Conservation (phyloP, 106 monocot genomes). For the Triglochin maritima region DNA sequence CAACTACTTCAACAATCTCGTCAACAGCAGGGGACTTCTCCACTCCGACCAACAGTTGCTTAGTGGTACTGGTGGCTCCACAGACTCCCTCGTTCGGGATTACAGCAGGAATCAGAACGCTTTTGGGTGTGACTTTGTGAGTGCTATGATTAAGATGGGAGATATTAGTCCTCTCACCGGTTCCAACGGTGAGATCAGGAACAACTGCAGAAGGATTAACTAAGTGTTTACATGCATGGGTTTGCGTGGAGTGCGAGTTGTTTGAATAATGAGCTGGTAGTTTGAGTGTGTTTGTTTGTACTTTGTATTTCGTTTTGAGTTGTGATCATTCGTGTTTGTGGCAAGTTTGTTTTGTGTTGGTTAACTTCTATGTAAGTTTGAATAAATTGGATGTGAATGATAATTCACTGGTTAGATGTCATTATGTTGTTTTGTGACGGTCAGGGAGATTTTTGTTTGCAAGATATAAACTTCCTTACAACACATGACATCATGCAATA, state of each 20-base stretch:
- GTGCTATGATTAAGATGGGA: slow-evolving; percentile 79
- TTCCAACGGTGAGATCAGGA: slow-evolving; percentile 58
- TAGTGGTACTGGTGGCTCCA: slow-evolving; percentile 42
- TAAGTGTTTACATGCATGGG: background rate
- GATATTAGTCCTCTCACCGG: slow-evolving; percentile 67
- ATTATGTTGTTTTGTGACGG: no score
- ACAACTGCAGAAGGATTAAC: slow-evolving; percentile 63
- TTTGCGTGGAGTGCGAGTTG: no score
- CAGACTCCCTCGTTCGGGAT: slow-evolving; percentile 30
- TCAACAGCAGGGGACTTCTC: slow-evolving; percentile 47
- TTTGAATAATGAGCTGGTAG: no score
- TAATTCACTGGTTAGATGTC: no score
- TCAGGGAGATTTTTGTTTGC: no score
- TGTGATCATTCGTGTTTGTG: background rate
- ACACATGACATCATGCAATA: no score
- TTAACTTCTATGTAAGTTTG: no score
- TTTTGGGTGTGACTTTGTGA: slow-evolving; percentile 52
- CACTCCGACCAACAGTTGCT: slow-evolving; percentile 85
- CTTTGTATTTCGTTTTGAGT: background rate
- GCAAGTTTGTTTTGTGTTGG: no score
- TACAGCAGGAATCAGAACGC: slow-evolving; percentile 29
- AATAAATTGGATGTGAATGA: no score
- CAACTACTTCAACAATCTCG: slow-evolving; percentile 59
- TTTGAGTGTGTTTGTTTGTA: background rate
- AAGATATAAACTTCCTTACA: no score